Percentiles rank a stretch among this genome's conserved stretches.
phyloP scores from a whole-genome alignment of 371 early-diverging fungal species.

The Haplosporangium sp. region DNA sequence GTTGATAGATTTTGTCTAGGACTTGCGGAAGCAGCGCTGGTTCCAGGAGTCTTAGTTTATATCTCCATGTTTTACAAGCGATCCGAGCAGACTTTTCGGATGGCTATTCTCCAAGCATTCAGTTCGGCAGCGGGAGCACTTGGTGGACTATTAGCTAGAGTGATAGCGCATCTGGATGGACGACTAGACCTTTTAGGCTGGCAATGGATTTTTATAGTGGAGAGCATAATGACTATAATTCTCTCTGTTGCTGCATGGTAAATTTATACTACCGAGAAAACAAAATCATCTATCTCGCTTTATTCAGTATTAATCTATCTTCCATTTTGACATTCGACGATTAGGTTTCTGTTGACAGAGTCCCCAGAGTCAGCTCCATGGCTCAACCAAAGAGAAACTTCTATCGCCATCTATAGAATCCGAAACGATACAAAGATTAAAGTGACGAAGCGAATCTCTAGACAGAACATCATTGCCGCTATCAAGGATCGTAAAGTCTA shows the following conservation, averaged over 20 bases:
- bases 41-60: conserved; percentile 43
- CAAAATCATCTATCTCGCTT: no score
- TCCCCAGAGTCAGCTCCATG: conserved; percentile 44
- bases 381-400: conserved; percentile 41
- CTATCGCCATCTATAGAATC: conserved; percentile 43
- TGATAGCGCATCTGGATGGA: conserved; percentile 31
- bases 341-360: conserved; percentile 29
- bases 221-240: conserved; percentile 18
- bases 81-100: conserved; percentile 42
- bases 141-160: conserved; percentile 35
- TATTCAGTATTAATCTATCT: not conserved
- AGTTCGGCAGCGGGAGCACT: conserved; percentile 32
- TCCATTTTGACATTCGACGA: not conserved
- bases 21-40: conserved; percentile 36
- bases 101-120: conserved; percentile 38
- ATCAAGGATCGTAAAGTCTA: conserved; percentile 37
- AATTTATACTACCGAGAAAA: not conserved
- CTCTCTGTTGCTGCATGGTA: conserved; percentile 28
- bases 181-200: conserved; percentile 22
- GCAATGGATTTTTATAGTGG: conserved; percentile 50
- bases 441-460: conserved; percentile 28
- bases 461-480: conserved; percentile 22
- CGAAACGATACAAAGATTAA: conserved; percentile 51
- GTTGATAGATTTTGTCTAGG: conserved; percentile 33
- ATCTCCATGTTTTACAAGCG: conserved; percentile 49